These are phyloP conservation scores for Botrytis cinerea DNA, from an alignment of 2,329 filamentous ascomycete species.

Conservation along the genomic window DNA sequence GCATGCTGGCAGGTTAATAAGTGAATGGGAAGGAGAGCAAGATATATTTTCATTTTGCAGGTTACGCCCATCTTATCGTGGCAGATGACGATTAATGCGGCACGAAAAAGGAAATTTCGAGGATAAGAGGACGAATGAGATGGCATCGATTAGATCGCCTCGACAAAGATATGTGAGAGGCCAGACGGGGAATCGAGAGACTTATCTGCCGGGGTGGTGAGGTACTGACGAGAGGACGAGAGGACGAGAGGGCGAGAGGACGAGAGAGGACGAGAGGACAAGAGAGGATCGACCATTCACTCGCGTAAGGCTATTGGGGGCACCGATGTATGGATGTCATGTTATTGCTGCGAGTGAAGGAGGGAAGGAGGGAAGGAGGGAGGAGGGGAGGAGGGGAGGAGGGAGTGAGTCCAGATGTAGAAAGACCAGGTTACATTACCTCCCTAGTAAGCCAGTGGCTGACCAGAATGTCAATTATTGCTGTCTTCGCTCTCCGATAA, in stretches of 20 bases:
- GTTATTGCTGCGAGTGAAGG: background rate
- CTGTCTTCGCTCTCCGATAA: background rate
- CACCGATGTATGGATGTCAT: background rate
- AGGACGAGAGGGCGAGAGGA: too few relatives aligned
- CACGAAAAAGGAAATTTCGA: background rate
- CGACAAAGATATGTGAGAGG: background rate
- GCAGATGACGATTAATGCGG: background rate
- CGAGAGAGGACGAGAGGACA: too few relatives aligned
- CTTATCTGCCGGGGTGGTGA: background rate
- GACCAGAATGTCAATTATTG: background rate
- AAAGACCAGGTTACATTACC: background rate
- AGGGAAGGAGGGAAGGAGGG: too few relatives aligned
- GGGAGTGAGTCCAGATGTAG: background rate
- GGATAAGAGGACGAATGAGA: slow-evolving; percentile 10
- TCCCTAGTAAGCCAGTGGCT: background rate
- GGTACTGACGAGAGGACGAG: background rate
- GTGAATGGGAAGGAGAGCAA: background rate
- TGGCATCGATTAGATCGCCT: background rate
- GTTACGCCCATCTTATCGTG: slow-evolving; percentile 8
- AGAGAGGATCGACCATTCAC: background rate
- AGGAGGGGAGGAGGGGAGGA: background rate
- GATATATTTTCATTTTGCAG: background rate
- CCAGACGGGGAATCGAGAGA: background rate
- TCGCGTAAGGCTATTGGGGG: background rate
- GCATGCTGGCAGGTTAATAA: background rate